Conservation (phyloP, 169 alveolate species). For the Eimeria acervulina region DNA sequence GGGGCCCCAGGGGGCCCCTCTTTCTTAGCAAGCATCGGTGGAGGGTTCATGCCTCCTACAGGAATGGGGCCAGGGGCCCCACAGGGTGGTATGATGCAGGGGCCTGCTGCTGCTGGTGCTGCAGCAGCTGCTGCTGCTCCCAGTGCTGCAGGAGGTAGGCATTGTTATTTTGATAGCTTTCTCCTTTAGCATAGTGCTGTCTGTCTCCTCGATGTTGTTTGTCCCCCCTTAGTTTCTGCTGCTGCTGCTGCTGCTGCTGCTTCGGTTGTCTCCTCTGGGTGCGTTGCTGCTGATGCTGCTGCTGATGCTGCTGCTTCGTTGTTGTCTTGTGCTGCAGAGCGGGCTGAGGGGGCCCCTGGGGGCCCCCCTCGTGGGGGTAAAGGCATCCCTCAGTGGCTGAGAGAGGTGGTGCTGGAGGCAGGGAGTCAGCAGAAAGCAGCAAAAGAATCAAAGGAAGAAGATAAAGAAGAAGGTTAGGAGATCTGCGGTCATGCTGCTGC, state of each 20-base stretch:
- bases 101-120: background rate
- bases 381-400: no score
- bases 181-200: background rate
- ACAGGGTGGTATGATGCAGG: no score
- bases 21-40: background rate
- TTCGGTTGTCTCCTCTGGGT: background rate
- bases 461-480: background rate
- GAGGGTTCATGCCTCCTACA: background rate
- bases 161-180: background rate
- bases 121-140: background rate
- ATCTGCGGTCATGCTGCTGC: no score
- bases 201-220: constrained; percentile 7
- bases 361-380: no score
- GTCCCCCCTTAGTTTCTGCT: background rate
- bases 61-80: no score
- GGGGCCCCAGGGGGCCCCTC: no score
- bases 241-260: no score
- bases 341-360: background rate
- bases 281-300: no score
- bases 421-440: background rate
- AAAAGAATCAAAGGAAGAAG: background rate
- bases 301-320: background rate
- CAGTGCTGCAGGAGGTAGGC: no score
- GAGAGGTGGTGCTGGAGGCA: background rate
- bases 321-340: background rate